Conservation (phyloP, 1,284 basidiomycete species). For the Puccinia hordei region DNA sequence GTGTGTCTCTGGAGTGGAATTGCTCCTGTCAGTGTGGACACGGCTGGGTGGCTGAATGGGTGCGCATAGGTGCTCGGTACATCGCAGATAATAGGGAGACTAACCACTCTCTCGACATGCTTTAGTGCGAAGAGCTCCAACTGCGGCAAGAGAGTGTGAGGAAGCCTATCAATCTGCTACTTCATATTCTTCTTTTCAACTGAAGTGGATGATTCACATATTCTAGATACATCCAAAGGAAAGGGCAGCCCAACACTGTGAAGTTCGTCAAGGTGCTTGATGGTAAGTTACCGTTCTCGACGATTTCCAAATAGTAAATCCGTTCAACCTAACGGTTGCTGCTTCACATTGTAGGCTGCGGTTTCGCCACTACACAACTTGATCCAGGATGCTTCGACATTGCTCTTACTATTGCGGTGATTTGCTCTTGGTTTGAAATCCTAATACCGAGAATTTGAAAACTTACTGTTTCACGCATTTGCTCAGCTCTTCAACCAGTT, state of each 20-base stretch:
- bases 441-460: neutral
- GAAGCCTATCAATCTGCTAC: neutral
- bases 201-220: neutral
- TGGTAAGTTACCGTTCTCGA: neutral
- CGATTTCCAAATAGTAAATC: no score
- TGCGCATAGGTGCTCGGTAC: neutral
- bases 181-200: neutral
- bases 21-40: neutral
- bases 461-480: neutral
- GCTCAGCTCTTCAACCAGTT: neutral
- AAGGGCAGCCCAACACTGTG: slow-evolving; percentile 9
- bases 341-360: slow-evolving; percentile 6
- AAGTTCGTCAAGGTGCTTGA: slow-evolving; percentile 16
- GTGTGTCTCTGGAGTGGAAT: slow-evolving; percentile 32
- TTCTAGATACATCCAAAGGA: slow-evolving; percentile 28
- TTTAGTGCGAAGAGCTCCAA: slow-evolving; percentile 14
- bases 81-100: neutral
- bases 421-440: neutral
- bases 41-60: slow-evolving; percentile 39
- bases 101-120: neutral
- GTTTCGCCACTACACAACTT: neutral
- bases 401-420: slow-evolving; percentile 19
- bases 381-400: slow-evolving; percentile 22
- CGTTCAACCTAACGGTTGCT: neutral
- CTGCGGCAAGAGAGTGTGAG: slow-evolving; percentile 39